Base-by-base conservation (phyloP, 768 basidiomycete species). In the Tylopilus sp. region DNA sequence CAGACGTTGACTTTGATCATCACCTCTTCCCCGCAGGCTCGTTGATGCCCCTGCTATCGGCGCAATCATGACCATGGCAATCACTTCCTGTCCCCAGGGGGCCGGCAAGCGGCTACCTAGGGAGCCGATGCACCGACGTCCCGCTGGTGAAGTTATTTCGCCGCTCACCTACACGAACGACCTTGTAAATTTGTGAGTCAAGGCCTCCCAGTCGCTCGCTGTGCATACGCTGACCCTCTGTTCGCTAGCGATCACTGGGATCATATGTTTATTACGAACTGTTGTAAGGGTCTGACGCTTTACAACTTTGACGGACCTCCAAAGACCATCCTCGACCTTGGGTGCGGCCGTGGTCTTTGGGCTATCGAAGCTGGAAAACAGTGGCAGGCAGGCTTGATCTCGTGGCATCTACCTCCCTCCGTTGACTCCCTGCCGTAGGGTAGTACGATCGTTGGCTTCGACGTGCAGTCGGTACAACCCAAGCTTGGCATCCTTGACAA, bases 341-440 rank as follows among this genome's bases (percentile, higher is more conserved):
- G 87, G 0, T 88, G 86, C 62, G 87, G 88, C 6, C 78, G 74
- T 41, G 88, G 88, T 2, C 76, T 77, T 46, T 91, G 89, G 88
- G 78, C 78, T 4, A 74, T 90, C 26, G 81, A 86, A 54, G 86
- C 86, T 6, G 86, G 83, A 3, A 81, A 76, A 58, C 69, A 72
- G 42, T 90, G 87, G 87, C 75, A 74, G 64, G 89, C 85, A 54
- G 38, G 79, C 67, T 33, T 31, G 13, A 42, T 51, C 26, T 42
- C 46, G 11, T 30, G 12, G 40, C 21, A 2, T 38, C 19, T 19
- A 3, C 29, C 19, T 40, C 12, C 25, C 29, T 42, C 21, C 9
- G 19, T 50, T 54, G 28, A 55, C 40, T 50, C 45, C 44, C 11
- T 13, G 33, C 47, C 52, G 24, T 61, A 85, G 86, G 66, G 74